Base-by-base conservation (phyloP, 306 rosid species). In the Quercus parvula region DNA sequence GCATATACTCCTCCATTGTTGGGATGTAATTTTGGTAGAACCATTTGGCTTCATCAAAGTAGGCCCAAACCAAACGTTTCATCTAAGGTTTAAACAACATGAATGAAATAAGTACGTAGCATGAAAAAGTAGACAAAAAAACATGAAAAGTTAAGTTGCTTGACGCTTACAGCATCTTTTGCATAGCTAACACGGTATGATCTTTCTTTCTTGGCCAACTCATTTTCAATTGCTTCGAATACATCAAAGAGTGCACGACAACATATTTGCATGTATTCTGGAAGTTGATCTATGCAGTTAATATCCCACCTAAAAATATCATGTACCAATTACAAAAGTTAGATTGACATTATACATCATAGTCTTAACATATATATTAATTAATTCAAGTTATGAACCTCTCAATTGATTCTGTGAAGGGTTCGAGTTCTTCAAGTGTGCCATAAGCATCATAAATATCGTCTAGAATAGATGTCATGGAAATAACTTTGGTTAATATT, bases 361-460 rank as follows among this genome's bases (percentile, higher is more conserved):
- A 44, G 51, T 44, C 10, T 44, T 7, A 7, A 44, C 6, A 33
- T 33, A 33, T 33, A 10, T 44, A 44, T 10, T 44, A 44, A 10
- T 44, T 44, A 8, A 44, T 44, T 44, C 51, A 1, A 44, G 9
- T 9, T 44, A 44, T 20, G n/a, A 24, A 88, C 93, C 89, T 89
- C 14, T 83, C 75, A 13, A 87, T 62, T 70, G 88, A 90, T 15
- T 61, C 17, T 1, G 87, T 89, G 24, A 91, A 77, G 41, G 79
- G 54, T 25, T 61, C 79, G 1, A 91, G 79, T 8, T 91, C 96
- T n/a, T 88, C 89, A 13, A 84, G 17, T n/a, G 90, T 86, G 7
- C 91, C 93, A 70, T 78, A 86, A 2, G 63, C 84, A 33, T 89
- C 96, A 52, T 89, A 91, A 5, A 76, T 76, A 58, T 87, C 91